Evolutionary conservation across 2,329 filamentous ascomycete species (phyloP), one percentile per base, ranked within the genome.

Genomic region (Claviceps arundinis): DNA sequence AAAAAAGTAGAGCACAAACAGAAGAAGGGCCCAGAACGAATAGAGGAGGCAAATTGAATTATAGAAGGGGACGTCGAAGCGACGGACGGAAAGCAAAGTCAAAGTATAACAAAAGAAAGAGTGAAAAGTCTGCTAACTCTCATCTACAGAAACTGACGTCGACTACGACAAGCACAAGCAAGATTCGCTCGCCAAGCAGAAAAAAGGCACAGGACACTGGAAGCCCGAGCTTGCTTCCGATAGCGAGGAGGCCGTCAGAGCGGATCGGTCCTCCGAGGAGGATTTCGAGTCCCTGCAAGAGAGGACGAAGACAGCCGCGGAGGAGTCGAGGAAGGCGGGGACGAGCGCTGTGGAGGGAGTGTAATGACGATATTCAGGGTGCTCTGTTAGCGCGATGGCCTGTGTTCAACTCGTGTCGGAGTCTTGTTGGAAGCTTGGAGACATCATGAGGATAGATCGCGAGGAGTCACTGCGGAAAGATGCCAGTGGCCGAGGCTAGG

Each of bases 181-280:
- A 52, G 78, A 83, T 61, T 73, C 73, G 24, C 68, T 84, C 44
- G 54, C 74, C 57, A 89, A 90, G 73, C 77, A 87, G 55, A 80
- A 84, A 65, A 68, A 76, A 41, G 87, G 86, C 55, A 76, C 80
- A 64, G 83, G 75, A 50, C 76, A 88, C 64, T 93, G 88, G 87
- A 85, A 86, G 70, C 75, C 84, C 22, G 82, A 85, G 65, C 73
- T 94, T 48, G 87, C 87, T 3, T 86, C 82, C 48, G 81, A 88
- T 68, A 87, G 84, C 67, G 88, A 94, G 73, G 85, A 87, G 65
- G 80, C 80, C 59, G 75, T 93, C 68, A 83, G 79, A 71, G 85
- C 81, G 42, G 85, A 85, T 64, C 78, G 78, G 34, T 59, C 64
- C 13, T 30, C 50, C 46, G 40, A 24, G 1, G 67, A 72, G 54